Conservation (phyloP, 306 rosid genomes). For the Cyamopsis tetragonoloba region DNA sequence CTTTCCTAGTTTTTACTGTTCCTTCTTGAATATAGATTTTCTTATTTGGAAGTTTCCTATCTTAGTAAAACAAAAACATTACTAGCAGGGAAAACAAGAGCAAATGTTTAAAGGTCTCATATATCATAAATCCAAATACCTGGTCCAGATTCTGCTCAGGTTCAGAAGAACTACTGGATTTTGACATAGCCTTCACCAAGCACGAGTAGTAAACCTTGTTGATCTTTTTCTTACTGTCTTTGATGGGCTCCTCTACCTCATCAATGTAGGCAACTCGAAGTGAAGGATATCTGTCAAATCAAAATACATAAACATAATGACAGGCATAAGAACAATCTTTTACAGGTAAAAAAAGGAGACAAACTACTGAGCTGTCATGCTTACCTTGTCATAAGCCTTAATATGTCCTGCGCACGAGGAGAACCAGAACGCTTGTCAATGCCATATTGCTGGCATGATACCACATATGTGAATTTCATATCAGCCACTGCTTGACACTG, state of each 20-base stretch:
- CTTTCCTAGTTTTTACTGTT: background rate
- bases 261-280: constrained; percentile 95
- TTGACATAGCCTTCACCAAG: constrained; percentile 92
- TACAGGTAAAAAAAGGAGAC: no score
- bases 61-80: background rate
- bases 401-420: constrained; percentile 73
- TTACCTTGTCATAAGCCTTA: constrained; percentile 89
- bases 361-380: constrained; percentile 4
- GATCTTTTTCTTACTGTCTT: constrained; percentile 60
- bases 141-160: constrained; percentile 84
- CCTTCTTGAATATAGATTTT: background rate
- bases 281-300: constrained; percentile 76
- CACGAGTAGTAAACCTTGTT: constrained; percentile 89
- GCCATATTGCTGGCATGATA: constrained; percentile 93
- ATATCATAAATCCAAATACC: constrained; percentile 44
- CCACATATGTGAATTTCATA: constrained; percentile 93
- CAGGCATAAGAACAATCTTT: background rate
- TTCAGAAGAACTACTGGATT: constrained; percentile 68
- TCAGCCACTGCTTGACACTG: constrained; percentile 97
- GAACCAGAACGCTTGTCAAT: constrained; percentile 89
- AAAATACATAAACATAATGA: constrained; percentile 14
- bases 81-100: background rate
- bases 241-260: constrained; percentile 85
- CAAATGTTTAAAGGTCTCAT: background rate
- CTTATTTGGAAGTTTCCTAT: background rate